Evolutionary conservation across 2,329 filamentous ascomycete genomes (phyloP).

Genomic region (Ilyonectria destructans): DNA sequence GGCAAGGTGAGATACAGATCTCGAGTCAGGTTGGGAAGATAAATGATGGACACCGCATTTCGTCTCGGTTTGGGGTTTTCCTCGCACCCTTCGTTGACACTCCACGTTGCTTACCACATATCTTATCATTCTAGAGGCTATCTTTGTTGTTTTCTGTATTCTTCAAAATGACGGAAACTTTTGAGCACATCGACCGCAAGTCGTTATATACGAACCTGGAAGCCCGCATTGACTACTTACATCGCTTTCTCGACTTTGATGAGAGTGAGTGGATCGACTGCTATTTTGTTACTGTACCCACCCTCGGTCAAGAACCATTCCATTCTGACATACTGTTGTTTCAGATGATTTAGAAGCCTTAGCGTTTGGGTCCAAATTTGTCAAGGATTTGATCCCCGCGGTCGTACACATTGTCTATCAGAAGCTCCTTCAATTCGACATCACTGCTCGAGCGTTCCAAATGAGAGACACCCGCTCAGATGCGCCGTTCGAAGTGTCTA

Average conservation of each 20-base stretch:
- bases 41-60: not conserved
- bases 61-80: not conserved
- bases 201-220: conserved; percentile 36
- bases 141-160: not conserved
- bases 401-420: conserved; percentile 34
- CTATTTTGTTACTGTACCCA: not conserved
- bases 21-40: not conserved
- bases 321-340: not conserved
- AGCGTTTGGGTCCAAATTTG: conserved; percentile 36
- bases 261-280: conserved; percentile 16
- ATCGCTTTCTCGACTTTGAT: conserved; percentile 35
- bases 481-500: conserved; percentile 15
- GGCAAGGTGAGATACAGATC: not conserved
- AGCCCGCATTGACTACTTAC: conserved; percentile 34
- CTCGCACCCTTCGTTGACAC: not conserved
- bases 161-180: conserved; percentile 8
- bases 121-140: not conserved
- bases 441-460: conserved; percentile 35
- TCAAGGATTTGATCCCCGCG: conserved; percentile 35
- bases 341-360: conserved; percentile 34
- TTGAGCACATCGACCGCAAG: conserved; percentile 34
- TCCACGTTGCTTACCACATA: not conserved
- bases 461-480: conserved; percentile 31
- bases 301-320: not conserved
- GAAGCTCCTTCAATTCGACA: conserved; percentile 37